Base-by-base conservation (phyloP, 805 yeast species). In the Cyberlindnera americana region DNA sequence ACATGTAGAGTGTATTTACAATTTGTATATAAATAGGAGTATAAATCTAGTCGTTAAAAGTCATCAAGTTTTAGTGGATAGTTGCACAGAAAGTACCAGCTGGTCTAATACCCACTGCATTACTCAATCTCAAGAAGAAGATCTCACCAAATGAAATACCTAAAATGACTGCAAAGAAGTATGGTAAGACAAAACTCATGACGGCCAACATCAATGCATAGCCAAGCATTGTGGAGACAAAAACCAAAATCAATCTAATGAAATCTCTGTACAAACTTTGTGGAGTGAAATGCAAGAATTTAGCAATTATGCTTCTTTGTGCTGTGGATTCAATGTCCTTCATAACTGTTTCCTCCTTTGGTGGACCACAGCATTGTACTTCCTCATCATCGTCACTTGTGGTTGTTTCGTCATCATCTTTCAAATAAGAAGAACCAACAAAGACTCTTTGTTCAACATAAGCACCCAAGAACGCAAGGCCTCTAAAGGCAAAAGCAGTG, bases 201-300 rank as follows among this genome's bases (percentile, higher is more conserved):
- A 83, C 83, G 13, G 79, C 89, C 64, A 84, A 70, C 95, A 84
- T 84, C 52, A 84, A 61, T 25, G 81, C 81, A 55, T 79, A 84
- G 11, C 83, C 81, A 35, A 84, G 56, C 70, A 83, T 66, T 16
- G 84, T 82, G 3, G 84, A 75, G 14, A 77, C 56, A 46, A 84
- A 78, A 10, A 79, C 71, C 18, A 84, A 48, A 0, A 71, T 25
- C 14, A 81, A 60, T 51, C 91, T 67, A 6, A 81, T 66, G 4
- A 71, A 33, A 61, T 84, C 88, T 56, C 80, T 67, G 27, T 63
- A 52, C 6, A 72, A 16, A 25, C 68, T 69, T 15, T 44, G 52
- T 16, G 56, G 43, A 1, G 71, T 62, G 12, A 65, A 61, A 30
- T 56, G 56, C 35, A 69, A 55, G 27, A 69, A 50, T 44, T 56